Base-by-base conservation (phyloP, 2,329 filamentous ascomycete species). In the Xylariaceae sp. region DNA sequence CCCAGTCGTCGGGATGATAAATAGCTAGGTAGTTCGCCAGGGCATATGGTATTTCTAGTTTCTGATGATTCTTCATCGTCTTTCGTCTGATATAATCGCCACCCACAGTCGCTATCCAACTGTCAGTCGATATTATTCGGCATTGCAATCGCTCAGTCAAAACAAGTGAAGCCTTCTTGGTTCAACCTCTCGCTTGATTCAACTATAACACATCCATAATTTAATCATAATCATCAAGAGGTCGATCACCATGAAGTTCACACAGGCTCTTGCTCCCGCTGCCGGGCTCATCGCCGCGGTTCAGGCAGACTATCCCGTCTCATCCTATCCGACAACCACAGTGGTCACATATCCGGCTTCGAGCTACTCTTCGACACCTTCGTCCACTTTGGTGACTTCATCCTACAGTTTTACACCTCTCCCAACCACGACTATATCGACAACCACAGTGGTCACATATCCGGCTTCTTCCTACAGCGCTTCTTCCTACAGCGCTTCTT, bases 191-290 rank as follows among this genome's bases (percentile, higher is more conserved):
- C 53, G 50, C 47, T 48, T 54, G 47, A 55, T 55, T 14, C 34
- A 45, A 51, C 50, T 48, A 60, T 51, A 61, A 56, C 33, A 42
- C 44, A 54, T 45, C 54, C 55, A 45, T 59, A 16, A 38, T 54
- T 57, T 62, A 64, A 58, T 58, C 42, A 56, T 56, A 56, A 50
- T 61, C 47, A 42, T 45, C 49, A 51, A 53, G 38, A 47, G 50
- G 47, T 45, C 53, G 42, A 54, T 55, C 61, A 69, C 57, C 9
- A 74, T 74, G 72, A 72, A 65, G 60, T 60, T 69, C 56, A 56
- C 62, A 53, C 65, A 69, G 53, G 45, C 67, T 28, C 54, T 73
- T 17, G 61, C 63, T 42, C 63, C 69, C 51, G 54, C 61, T 39
- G 68, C 58, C 39, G 69, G 66, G 47, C 62, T 73, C 50, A 54